Evolutionary conservation across 2,329 filamentous ascomycete genomes (phyloP).

Genomic region (Colletotrichum lentis): DNA sequence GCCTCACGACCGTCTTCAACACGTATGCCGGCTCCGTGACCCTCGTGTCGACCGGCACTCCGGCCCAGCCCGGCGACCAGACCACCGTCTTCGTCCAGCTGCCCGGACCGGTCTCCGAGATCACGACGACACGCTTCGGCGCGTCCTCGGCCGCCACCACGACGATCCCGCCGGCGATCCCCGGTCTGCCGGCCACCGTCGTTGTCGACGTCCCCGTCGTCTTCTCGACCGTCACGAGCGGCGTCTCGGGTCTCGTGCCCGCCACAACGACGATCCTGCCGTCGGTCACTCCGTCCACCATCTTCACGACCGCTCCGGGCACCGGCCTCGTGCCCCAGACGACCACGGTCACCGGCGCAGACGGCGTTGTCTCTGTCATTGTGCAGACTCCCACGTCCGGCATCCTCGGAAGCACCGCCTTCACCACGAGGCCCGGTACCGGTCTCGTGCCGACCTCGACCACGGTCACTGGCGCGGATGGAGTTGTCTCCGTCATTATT

Average conservation of each 20-base stretch:
- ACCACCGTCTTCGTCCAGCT: constrained; percentile 29
- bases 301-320: constrained; percentile 12
- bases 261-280: constrained; percentile 12
- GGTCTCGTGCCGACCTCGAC: background rate
- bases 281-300: background rate
- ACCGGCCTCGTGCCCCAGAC: background rate
- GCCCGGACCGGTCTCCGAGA: background rate
- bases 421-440: constrained; percentile 9
- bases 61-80: no score
- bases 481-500: constrained; percentile 8
- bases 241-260: constrained; percentile 24
- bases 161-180: constrained; percentile 7
- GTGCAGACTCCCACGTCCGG: background rate
- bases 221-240: constrained; percentile 25
- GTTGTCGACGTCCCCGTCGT: constrained; percentile 17
- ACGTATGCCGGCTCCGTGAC: constrained; percentile 14
- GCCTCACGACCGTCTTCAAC: constrained; percentile 18
- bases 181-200: constrained; percentile 18
- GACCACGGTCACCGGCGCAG: constrained; percentile 2
- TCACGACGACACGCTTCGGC: constrained; percentile 24
- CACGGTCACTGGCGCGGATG: background rate
- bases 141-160: constrained; percentile 22
- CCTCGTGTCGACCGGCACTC: constrained; percentile 13
- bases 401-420: background rate
- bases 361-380: constrained; percentile 22